phyloP scores from a whole-genome alignment of 2,329 filamentous ascomycete species.

The Coleophoma eucalyptorum region DNA sequence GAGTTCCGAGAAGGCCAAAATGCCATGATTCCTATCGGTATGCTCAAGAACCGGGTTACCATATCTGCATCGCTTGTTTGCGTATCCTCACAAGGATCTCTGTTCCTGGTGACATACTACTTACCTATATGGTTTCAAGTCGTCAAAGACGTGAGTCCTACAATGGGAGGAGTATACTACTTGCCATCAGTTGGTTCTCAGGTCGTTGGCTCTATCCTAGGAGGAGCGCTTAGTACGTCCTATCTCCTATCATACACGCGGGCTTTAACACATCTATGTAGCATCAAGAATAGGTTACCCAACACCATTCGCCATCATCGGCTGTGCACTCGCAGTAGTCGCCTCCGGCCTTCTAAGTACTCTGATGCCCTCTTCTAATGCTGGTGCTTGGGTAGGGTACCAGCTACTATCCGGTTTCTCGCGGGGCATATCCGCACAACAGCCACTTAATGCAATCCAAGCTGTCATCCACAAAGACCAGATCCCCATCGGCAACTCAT shows the following conservation, averaged over 20 bases:
- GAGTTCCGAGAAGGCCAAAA: constrained; percentile 29
- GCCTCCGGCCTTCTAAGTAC: constrained; percentile 12
- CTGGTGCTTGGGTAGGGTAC: constrained; percentile 30
- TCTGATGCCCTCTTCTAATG: constrained; percentile 8
- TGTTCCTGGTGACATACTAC: constrained; percentile 29
- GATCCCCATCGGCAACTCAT: constrained; percentile 18
- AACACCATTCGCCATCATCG: constrained; percentile 35
- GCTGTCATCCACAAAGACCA: constrained; percentile 19
- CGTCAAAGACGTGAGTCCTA: constrained; percentile 30
- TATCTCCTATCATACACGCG: constrained; percentile 13
- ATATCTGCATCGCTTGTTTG: constrained; percentile 15
- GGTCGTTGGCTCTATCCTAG: too few species aligned
- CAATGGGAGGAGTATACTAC: constrained; percentile 30
- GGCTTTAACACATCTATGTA: constrained; percentile 21
- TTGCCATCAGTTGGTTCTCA: constrained; percentile 12
- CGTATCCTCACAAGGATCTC: constrained; percentile 18
- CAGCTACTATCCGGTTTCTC: constrained; percentile 20
- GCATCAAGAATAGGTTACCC: constrained; percentile 24
- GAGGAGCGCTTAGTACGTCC: too few species aligned
- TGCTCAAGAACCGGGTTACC: constrained; percentile 29
- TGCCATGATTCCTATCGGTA: constrained; percentile 32
- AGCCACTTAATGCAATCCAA: constrained; percentile 16
- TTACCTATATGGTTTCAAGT: constrained; percentile 40
- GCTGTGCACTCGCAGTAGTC: constrained; percentile 9
- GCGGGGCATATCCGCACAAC: constrained; percentile 19